Conservation (phyloP, 1,284 basidiomycete species). For the Cutaneotrichosporon dermatis region DNA sequence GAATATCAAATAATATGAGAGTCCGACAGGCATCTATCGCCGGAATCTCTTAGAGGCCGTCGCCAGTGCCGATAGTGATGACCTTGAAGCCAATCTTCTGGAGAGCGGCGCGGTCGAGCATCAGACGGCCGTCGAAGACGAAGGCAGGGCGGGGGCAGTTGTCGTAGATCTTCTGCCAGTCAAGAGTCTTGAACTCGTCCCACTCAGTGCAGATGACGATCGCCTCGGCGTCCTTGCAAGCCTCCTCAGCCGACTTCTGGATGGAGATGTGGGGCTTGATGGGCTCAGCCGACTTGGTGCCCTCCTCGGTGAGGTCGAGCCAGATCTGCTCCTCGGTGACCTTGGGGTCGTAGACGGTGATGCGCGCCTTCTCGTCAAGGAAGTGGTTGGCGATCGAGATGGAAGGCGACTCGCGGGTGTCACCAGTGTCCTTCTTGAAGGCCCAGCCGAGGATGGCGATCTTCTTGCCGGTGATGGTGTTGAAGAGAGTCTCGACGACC, state of each 20-base stretch:
- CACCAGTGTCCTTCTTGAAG: constrained; percentile 94
- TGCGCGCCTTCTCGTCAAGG: constrained; percentile 76
- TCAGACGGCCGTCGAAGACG: constrained; percentile 67
- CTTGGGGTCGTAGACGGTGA: constrained; percentile 91
- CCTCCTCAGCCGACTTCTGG: constrained; percentile 70
- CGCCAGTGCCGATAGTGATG: constrained; percentile 49
- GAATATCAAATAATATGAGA: background rate
- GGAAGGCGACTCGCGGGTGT: constrained; percentile 95
- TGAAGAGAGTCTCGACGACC: constrained; percentile 93
- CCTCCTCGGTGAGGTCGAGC: constrained; percentile 55
- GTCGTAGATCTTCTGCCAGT: constrained; percentile 78
- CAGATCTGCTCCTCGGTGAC: constrained; percentile 55
- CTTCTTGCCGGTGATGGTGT: constrained; percentile 74
- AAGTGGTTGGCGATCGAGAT: constrained; percentile 94
- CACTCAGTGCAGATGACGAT: constrained; percentile 87
- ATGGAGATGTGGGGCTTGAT: constrained; percentile 83
- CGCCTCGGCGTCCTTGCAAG: constrained; percentile 83
- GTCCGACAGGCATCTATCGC: background rate
- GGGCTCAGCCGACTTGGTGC: constrained; percentile 40
- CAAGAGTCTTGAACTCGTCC: constrained; percentile 89
- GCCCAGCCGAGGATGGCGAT: constrained; percentile 89
- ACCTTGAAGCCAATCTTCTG: constrained; percentile 91
- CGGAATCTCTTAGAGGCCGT: constrained; percentile 31
- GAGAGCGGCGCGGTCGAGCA: constrained; percentile 76
- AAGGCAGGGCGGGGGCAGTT: constrained; percentile 95